Evolutionary conservation across 164 flowering plant species (phyloP), one percentile per base, ranked within the genome.

Genomic region (Chimonanthus salicifolius): DNA sequence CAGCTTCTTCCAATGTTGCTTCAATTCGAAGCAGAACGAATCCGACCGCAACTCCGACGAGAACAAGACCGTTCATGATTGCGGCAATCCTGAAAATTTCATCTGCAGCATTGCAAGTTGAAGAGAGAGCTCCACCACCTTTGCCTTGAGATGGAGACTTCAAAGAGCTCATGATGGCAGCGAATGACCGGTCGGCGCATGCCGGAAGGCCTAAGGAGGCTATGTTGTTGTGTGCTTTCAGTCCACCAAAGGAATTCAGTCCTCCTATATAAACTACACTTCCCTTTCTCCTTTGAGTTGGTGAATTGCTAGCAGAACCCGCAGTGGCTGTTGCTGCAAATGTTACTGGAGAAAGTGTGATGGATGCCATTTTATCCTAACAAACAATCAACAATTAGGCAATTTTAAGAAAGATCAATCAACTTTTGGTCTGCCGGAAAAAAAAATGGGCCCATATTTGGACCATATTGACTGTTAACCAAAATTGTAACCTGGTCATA

Each of bases 61-160:
- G 84, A 18, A 74, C 76, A 49, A 89, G 88, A 2, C 82, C 90
- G 51, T 84, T 86, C 81, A 88, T 85, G 75, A 85, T 83, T 1
- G 85, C 84, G 6, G 89, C 90, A 72, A 89, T 89, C 80, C 71
- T 77, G 82, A 89, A 89, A n/a, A 89, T 89, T 81, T 89, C 90
- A 54, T 33, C 86, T 11, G 70, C 85, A 16, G 84, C 87, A 72
- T 64, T 83, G 78, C 94, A 88, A 3, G 81, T 85, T 2, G 91
- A 72, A 67, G 83, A 74, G 18, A 85, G 77, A 8, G 83, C 87
- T 47, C 89, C 86, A 4, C 94, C 88, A 47, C 84, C 79, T 54
- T 79, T 80, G 7, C 80, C 74, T 15, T 49, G 33, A 9, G 51
- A 49, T 43, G 77, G 16, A 3, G 80, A 21, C 77, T 74, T 89